A percentile compares a stretch with the other conserved stretches of the same genome.
These are phyloP conservation scores for Zygoascus biomembranicola DNA, from an alignment of 805 yeast species.

Conservation along the genomic window DNA sequence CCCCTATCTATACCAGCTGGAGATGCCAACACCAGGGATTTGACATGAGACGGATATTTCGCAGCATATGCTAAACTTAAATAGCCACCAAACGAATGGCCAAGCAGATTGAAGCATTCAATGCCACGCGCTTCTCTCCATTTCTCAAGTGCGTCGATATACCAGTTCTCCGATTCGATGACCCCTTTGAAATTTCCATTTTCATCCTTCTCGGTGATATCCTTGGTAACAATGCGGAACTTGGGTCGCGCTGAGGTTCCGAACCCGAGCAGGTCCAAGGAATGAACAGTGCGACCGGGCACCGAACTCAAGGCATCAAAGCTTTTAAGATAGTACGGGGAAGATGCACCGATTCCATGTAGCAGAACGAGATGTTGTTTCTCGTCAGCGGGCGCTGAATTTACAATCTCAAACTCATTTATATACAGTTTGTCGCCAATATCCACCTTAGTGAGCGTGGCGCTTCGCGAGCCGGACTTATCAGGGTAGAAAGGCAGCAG, in stretches of 20 bases:
- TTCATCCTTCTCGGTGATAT: constrained; percentile 23
- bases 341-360: constrained; percentile 92
- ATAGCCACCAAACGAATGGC: constrained; percentile 94
- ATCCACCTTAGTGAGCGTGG: constrained; percentile 37
- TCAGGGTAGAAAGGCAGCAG: constrained; percentile 41
- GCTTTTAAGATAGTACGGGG: constrained; percentile 72
- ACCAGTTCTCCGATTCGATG: constrained; percentile 49
- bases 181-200: constrained; percentile 24
- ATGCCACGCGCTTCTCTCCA: constrained; percentile 53
- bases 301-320: constrained; percentile 39
- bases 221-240: constrained; percentile 33
- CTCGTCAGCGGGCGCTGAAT: constrained; percentile 9
- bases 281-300: constrained; percentile 63
- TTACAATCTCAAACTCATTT: constrained; percentile 62
- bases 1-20: constrained; percentile 72
- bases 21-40: constrained; percentile 67
- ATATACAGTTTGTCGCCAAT: constrained; percentile 46
- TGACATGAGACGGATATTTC: constrained; percentile 50
- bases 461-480: constrained; percentile 23
- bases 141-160: constrained; percentile 51
- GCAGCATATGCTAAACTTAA: constrained; percentile 61
- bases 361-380: constrained; percentile 58
- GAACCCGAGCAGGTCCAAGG: constrained; percentile 83
- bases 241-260: constrained; percentile 74
- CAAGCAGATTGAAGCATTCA: constrained; percentile 50